phyloP scores from a whole-genome alignment of 495 filamentous ascomycete species.

The Podospora didyma region DNA sequence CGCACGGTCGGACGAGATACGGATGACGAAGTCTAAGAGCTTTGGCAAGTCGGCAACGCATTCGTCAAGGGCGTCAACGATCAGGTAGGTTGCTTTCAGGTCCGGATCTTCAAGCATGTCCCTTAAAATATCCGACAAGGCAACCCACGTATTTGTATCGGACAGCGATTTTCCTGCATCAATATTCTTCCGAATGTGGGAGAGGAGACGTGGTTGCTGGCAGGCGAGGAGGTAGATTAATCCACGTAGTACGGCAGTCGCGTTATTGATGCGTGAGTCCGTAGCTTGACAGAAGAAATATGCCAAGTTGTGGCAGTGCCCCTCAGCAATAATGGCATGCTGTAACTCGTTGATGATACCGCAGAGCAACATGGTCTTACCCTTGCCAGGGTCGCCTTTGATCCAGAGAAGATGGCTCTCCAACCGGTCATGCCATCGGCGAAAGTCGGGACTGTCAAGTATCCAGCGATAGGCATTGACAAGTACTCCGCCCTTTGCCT shows the following conservation, averaged over 20 bases:
- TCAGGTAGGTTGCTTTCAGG: not conserved
- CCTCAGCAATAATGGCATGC: not conserved
- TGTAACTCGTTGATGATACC: conserved; percentile 36
- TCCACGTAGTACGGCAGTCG: conserved; percentile 27
- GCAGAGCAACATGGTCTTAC: conserved; percentile 49
- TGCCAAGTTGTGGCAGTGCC: not conserved
- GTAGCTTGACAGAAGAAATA: conserved; percentile 38
- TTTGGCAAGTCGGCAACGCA: not conserved
- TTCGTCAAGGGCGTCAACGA: not conserved
- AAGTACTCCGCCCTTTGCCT: conserved; percentile 39
- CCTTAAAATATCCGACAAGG: conserved; percentile 1
- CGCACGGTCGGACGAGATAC: too few species aligned
- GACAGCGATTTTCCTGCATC: not conserved
- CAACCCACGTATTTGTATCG: not conserved
- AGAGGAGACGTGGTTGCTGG: not conserved
- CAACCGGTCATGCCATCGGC: conserved; percentile 25
- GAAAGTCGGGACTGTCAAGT: conserved; percentile 31
- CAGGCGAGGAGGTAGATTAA: too few species aligned
- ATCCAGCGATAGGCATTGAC: conserved; percentile 42
- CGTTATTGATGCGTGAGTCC: conserved; percentile 25
- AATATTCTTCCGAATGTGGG: not conserved
- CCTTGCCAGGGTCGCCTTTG: conserved; percentile 40
- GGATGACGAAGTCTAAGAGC: conserved; percentile 5
- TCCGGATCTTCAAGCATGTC: conserved; percentile 1
- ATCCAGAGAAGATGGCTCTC: conserved; percentile 39